Conservation (phyloP, 768 basidiomycete genomes). For the Suillus discolor region DNA sequence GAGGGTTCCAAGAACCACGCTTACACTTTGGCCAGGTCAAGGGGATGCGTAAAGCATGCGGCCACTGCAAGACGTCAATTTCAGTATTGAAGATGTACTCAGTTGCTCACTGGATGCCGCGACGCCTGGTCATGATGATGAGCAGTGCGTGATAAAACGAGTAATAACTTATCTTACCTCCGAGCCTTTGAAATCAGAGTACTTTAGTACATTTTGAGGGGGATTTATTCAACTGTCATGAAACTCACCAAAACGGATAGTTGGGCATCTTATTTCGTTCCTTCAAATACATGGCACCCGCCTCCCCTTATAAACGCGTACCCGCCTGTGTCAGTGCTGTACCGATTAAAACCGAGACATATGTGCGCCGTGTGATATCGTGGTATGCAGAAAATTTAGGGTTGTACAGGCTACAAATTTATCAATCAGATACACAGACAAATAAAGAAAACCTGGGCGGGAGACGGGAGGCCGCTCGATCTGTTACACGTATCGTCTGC, state of each 20-base stretch:
- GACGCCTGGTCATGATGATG: slow-evolving; percentile 43
- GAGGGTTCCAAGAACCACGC: slow-evolving; percentile 23
- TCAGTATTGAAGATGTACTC: not conserved
- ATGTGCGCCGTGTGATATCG: not conserved
- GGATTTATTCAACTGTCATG: not conserved
- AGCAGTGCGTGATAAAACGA: slow-evolving; percentile 9
- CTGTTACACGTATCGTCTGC: not conserved
- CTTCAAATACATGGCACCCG: slow-evolving; percentile 12
- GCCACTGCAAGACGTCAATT: slow-evolving; percentile 55
- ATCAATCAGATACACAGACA: not conserved
- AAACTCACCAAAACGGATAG: slow-evolving; percentile 36
- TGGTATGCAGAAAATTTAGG: not conserved
- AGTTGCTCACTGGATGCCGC: slow-evolving; percentile 59
- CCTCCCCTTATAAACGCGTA: slow-evolving; percentile 21
- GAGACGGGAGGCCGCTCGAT: not conserved
- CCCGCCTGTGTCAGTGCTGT: not conserved
- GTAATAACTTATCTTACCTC: slow-evolving; percentile 44
- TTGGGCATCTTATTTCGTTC: slow-evolving; percentile 24
- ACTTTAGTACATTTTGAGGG: not conserved
- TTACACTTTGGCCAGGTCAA: slow-evolving; percentile 86
- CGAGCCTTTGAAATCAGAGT: slow-evolving; percentile 48
- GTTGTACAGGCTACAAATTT: not conserved
- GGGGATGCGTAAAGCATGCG: slow-evolving; percentile 77
- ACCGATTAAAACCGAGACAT: slow-evolving; percentile 8
- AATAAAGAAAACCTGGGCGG: not conserved